Base-by-base conservation (phyloP, 805 yeast species). In the Kazachstania viticola region DNA sequence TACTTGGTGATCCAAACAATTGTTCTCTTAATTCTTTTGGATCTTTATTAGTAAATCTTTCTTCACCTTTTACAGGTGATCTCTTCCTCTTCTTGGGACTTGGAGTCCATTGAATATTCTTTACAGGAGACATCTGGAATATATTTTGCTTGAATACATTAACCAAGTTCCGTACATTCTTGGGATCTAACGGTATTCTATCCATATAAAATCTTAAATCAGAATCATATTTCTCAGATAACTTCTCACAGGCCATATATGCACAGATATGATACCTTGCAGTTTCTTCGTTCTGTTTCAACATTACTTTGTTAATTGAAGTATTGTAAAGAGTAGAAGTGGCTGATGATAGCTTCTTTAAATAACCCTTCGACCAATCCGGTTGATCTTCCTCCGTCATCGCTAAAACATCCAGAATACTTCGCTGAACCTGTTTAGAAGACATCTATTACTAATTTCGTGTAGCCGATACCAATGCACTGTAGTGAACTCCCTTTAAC, bases 191-290 rank as follows among this genome's bases (percentile, higher is more conserved):
- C 0, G 91, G 88, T 2, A 79, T 67, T 38, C 64, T 65, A 29
- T 63, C 65, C 23, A 60, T 31, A 21, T 58, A 58, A 5, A 79
- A 80, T 3, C 58, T 57, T 1, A 78, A 69, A 7, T 73, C 57
- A 3, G 62, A 52, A 11, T 38, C 40, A 27, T 69, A 56, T 22
- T 54, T 54, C 9, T 58, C 54, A 9, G 58, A 56, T 27, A 69
- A 63, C 38, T 63, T 62, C 35, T 73, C 74, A 11, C 69, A 67
- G 0, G 81, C 77, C 16, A 78, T 48, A 39, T 59, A 71, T 4
- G 84, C 79, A 49, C 84, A 75, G 9, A 80, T 49, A 48, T 79
- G 87, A 34, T 65, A 66, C 33, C 88, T 59, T 2, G 83, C 84
- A 2, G 69, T 58, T 40, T 79, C 87, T 31, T 73, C 70, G 25